Percentiles rank a stretch among this genome's conserved stretches.
Conservation (phyloP, 306 rosid genomes). For the Lablab purpureus region DNA sequence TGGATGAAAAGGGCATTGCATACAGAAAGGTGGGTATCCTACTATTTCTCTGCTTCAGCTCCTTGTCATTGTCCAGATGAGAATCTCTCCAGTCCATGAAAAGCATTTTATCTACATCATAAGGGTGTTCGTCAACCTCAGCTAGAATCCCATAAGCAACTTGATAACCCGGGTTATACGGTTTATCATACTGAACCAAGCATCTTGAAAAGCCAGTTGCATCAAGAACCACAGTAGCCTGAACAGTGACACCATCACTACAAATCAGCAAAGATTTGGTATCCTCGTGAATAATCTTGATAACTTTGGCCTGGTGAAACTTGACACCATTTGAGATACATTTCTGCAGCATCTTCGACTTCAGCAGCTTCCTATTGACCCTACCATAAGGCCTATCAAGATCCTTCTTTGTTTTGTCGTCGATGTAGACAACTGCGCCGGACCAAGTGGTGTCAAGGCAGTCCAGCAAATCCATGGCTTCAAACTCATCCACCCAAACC, state of each 20-base stretch:
- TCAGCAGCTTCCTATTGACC: constrained; percentile 90
- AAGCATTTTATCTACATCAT: constrained; percentile 91
- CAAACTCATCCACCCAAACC: constrained; percentile 99
- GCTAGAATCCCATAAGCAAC: constrained; percentile 98
- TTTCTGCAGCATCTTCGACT: constrained; percentile 91
- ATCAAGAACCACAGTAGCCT: constrained; percentile 93
- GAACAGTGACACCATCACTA: constrained; percentile 88
- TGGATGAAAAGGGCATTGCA: constrained; percentile 98
- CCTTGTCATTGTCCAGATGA: constrained; percentile 60
- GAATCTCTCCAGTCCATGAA: constrained; percentile 99
- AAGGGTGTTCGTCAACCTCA: constrained; percentile 94
- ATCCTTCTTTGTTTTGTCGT: constrained; percentile 70
- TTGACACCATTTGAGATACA: constrained; percentile 87
- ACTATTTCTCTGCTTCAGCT: constrained; percentile 78
- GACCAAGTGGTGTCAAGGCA: constrained; percentile 98
- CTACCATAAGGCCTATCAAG: constrained; percentile 92
- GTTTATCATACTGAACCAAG: constrained; percentile 91
- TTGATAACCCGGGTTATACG: constrained; percentile 96
- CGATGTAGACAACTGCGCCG: constrained; percentile 84
- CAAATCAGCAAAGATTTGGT: constrained; percentile 78
- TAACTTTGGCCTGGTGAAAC: constrained; percentile 92
- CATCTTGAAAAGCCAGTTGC: constrained; percentile 97
- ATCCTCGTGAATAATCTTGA: constrained; percentile 87
- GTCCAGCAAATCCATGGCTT: constrained; percentile 93
- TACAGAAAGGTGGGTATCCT: constrained; percentile 88